Percentiles rank a stretch among this genome's conserved stretches.
Evolutionary conservation across 2,329 filamentous ascomycete species (phyloP).

Genomic region (Monilinia aucupariae): DNA sequence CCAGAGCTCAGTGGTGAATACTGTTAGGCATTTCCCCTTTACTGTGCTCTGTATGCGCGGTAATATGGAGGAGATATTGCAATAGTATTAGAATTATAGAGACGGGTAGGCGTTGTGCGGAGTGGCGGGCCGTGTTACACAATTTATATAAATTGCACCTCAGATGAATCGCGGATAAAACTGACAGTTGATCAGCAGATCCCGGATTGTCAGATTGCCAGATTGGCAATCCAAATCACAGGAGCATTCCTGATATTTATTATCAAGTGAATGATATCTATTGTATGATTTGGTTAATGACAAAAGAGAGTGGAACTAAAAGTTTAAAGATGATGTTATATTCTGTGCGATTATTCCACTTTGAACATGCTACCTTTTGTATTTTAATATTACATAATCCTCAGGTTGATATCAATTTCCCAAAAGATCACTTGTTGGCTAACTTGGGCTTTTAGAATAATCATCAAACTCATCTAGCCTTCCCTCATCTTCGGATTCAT

Average conservation of each 20-base stretch:
- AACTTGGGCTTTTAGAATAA: background rate
- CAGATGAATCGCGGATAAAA: constrained; percentile 15
- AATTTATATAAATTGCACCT: constrained; percentile 2
- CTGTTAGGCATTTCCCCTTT: background rate
- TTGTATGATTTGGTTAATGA: background rate
- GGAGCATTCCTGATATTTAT: background rate
- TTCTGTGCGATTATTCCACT: background rate
- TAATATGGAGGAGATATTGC: background rate
- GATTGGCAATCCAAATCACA: background rate
- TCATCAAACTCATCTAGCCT: background rate
- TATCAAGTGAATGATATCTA: background rate
- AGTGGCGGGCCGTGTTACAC: constrained; percentile 16
- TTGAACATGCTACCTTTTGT: background rate
- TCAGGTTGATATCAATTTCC: too few relatives aligned
- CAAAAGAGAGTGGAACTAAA: background rate
- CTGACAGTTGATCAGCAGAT: constrained; percentile 5
- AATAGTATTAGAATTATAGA: background rate
- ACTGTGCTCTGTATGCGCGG: background rate
- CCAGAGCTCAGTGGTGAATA: background rate
- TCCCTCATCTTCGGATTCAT: background rate
- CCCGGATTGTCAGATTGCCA: background rate
- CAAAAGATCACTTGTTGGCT: background rate
- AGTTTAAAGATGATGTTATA: background rate
- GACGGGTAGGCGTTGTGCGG: background rate
- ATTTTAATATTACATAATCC: background rate